phyloP scores from a whole-genome alignment of 2,329 filamentous ascomycete species.

The Dichotomopilus funicola region DNA sequence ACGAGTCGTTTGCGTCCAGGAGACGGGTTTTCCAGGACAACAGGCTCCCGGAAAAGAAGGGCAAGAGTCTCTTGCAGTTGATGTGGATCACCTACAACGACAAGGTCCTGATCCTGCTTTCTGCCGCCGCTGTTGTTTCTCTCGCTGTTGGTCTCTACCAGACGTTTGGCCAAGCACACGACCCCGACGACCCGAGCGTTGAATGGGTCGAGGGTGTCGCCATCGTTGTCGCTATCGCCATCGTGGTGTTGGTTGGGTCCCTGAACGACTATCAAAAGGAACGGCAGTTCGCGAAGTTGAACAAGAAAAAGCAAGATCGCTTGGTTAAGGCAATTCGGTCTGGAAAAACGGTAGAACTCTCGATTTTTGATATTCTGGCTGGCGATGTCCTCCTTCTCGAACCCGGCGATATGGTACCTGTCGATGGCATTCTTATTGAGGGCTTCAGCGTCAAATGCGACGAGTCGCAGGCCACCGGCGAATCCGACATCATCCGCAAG shows the following conservation, averaged over 20 bases:
- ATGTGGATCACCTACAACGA: constrained; percentile 83
- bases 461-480: constrained; percentile 72
- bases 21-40: constrained; percentile 68
- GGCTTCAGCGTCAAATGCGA: constrained; percentile 71
- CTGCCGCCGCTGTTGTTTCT: constrained; percentile 64
- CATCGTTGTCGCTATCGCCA: constrained; percentile 72
- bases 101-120: constrained; percentile 69
- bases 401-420: constrained; percentile 67
- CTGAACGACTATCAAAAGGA: constrained; percentile 78
- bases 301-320: constrained; percentile 73
- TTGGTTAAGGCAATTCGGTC: constrained; percentile 65
- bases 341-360: constrained; percentile 62
- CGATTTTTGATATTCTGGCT: constrained; percentile 61
- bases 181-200: constrained; percentile 46
- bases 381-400: constrained; percentile 69
- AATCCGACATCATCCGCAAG: constrained; percentile 70
- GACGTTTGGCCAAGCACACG: constrained; percentile 56
- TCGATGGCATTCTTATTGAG: constrained; percentile 66
- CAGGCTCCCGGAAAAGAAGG: constrained; percentile 64
- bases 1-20: constrained; percentile 51
- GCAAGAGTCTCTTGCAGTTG: constrained; percentile 64
- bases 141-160: constrained; percentile 71
- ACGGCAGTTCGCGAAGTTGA: constrained; percentile 69
- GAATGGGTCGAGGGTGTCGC: constrained; percentile 80
- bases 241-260: constrained; percentile 70